Evolutionary conservation across 2,329 filamentous ascomycete genomes (phyloP), one percentile per base, ranked within the genome.

Genomic region (Pestalotiopsis sp.): DNA sequence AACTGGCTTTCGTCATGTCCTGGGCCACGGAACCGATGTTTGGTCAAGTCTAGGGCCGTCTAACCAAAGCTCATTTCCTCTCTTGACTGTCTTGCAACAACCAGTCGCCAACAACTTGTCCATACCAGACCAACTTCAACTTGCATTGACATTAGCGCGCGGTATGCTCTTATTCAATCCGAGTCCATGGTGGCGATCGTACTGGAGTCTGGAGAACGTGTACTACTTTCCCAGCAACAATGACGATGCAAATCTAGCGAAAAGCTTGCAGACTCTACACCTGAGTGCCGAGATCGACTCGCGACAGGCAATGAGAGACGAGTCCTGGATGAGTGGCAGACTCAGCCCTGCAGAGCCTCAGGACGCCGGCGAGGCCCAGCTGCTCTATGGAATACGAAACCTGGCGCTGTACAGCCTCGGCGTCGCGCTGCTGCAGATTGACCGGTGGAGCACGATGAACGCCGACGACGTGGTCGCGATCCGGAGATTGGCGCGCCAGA

Each of bases 371-470:
- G 45, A 52, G n/a, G 45, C 45, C 17, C 45, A 23, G n/a, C n/a
- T 52, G 17, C n/a, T 52, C 5, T 52, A 68, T 60, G 41, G 69
- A 4, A 68, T 74, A 65, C 49, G 72, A 3, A 72, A 72, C 58
- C 6, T 68, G 59, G 68, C 65, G 9, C 27, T 71, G 2, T 72
- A 70, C 45, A 40, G 41, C 4, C 36, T 71, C 3, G 71, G 71
- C 0, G 70, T 72, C 3, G 70, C 66, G 11, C 31, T 72, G 3
- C 66, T 72, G 3, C 68, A 70, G 60, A 72, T 72, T 17, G 70
- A 69, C 4, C 52, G 66, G 20, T 70, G 70, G 68, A 40, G 58
- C 1, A 13, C 45, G 4, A n/a, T 68, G 4, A 17, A 63, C 1
- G 68, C 49, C 45, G 66, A 68, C 12, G 70, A 70, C n/a, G 66